A percentile compares a stretch with the other conserved stretches of the same genome.
These are phyloP conservation scores for Nectriaceae sp. DNA, from an alignment of 2,329 filamentous ascomycete genomes.

Conservation along the genomic window DNA sequence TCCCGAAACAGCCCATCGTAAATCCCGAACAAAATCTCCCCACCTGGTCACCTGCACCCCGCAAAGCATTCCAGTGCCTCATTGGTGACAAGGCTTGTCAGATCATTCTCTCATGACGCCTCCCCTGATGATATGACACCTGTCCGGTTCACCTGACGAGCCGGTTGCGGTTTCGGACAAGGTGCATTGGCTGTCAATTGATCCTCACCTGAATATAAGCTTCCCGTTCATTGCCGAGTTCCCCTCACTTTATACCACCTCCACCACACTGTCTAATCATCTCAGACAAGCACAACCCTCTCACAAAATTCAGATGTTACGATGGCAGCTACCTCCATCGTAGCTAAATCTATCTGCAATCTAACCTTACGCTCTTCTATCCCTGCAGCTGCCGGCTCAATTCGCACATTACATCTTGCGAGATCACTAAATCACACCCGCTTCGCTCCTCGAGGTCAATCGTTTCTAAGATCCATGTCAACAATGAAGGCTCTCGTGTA, in stretches of 20 bases:
- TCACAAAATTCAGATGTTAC: too few species aligned
- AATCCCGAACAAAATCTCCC: neutral
- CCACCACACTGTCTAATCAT: too few species aligned
- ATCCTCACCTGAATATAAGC: too few species aligned
- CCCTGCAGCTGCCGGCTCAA: neutral
- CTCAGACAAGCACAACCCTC: too few species aligned
- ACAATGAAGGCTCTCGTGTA: slow-evolving; percentile 52
- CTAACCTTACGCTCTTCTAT: neutral
- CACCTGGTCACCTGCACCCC: neutral
- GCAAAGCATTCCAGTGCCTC: neutral
- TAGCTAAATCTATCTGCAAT: neutral
- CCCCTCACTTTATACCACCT: too few species aligned
- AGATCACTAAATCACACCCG: neutral
- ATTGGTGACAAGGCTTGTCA: neutral
- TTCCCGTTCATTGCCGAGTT: too few species aligned
- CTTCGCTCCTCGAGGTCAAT: neutral
- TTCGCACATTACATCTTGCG: neutral
- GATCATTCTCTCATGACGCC: neutral
- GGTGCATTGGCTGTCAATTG: too few species aligned
- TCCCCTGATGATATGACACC: neutral
- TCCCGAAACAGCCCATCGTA: too few species aligned
- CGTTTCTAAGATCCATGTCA: neutral
- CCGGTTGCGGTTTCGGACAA: neutral
- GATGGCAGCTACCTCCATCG: neutral
- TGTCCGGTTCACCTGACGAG: neutral